Evolutionary conservation across 345 rosid species (phyloP), one percentile per base, ranked within the genome.

Genomic region (Clausena lansium): DNA sequence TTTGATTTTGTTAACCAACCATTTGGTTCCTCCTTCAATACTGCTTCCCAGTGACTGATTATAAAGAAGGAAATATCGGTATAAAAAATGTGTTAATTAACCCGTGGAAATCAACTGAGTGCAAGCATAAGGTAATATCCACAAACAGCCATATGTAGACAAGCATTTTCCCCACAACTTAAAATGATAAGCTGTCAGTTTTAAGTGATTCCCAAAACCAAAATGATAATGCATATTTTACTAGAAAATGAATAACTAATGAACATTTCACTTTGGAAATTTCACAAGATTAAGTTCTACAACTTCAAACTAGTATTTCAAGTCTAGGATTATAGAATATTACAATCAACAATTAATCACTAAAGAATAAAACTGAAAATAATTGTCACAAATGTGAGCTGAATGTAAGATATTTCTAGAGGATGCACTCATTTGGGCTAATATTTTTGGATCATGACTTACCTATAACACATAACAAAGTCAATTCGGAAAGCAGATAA

Each of bases 1-100:
- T 96, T 94, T 96, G 67, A 96, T 38, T 84, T 92, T 96, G 88
- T 91, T 94, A 74, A 96, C 99, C 84, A 94, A 67, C 97, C 97
- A 94, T 79, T 89, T 96, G 57, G 98, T 83, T 80, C 98, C 97
- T 81, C 95, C 97, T 89, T 88, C 93, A 77, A 92, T 90, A 83
- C 97, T 92, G 83, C 77, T 88, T 11, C 92, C 89, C 81, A 94
- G 19, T 28, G 98, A 94, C 98, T 94, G 84, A 71, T 74, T 19
- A 63, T 7, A 35, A 41, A 20, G 58, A 54, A 71, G 25, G 57
- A 77, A 72, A 64, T 15, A 50, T 72, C n/a, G 82, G 69, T 20
- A 30, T 24, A 22, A 57, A 35, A 71, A 36, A 72, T 32, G 27
- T 2, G 9, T 55, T 50, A 57, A 9, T 19, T 20, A 59, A 11